phyloP scores from a whole-genome alignment of 805 yeast species.

The Sugiyamaella valdiviana region DNA sequence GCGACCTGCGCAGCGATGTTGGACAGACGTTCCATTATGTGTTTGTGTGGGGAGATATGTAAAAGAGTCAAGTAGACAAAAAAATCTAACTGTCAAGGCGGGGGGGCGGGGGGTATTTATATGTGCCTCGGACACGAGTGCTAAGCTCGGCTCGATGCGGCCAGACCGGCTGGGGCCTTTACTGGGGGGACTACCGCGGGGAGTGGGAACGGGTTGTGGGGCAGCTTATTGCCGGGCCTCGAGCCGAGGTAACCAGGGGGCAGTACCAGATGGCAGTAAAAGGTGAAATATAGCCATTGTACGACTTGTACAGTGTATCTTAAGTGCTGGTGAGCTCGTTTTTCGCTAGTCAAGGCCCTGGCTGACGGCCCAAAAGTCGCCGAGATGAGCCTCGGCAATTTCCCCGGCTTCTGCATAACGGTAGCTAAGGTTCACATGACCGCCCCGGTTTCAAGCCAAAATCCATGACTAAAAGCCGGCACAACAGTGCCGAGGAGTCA shows the following conservation, averaged over 20 bases:
- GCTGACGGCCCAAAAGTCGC: not conserved
- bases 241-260: not conserved
- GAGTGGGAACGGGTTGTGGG: not conserved
- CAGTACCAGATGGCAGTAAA: no score
- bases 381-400: not conserved
- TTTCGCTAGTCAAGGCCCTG: not conserved
- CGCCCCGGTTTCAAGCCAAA: no score
- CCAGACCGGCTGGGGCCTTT: not conserved
- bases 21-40: constrained; percentile 30
- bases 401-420: not conserved
- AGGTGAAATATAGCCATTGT: not conserved
- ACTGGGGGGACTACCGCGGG: not conserved
- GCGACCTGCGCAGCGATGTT: constrained; percentile 29
- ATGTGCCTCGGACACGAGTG: not conserved
- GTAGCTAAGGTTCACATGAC: not conserved
- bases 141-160: not conserved
- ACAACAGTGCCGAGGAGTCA: no score
- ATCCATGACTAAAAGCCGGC: no score
- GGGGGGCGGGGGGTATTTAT: not conserved
- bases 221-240: not conserved
- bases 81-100: not conserved
- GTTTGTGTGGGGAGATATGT: not conserved
- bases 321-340: no score
- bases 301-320: not conserved
- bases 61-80: not conserved